phyloP scores from a whole-genome alignment of 2,329 filamentous ascomycete genomes.

The Colletotrichum spinosum region DNA sequence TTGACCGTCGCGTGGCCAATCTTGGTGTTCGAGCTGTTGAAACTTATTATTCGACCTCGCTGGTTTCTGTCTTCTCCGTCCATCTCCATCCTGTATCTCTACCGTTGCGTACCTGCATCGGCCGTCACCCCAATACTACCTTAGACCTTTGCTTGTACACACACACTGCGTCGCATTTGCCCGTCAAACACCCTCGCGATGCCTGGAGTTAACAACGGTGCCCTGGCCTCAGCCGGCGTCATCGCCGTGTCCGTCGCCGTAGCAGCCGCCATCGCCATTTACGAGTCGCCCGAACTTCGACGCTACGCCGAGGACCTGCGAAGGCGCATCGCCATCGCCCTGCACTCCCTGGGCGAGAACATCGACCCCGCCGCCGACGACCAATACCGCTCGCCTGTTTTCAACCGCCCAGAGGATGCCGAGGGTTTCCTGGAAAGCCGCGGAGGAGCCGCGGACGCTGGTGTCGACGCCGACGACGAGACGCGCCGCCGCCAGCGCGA shows the following conservation, averaged over 20 bases:
- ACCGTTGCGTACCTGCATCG: background rate
- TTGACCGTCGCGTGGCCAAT: conserved; percentile 29
- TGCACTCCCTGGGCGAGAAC: conserved; percentile 69
- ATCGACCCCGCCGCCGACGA: conserved; percentile 54
- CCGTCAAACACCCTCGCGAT: conserved; percentile 47
- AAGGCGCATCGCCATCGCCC: conserved; percentile 69
- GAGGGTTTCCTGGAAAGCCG: conserved; percentile 70
- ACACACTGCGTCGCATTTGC: conserved; percentile 22
- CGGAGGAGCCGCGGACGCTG: conserved; percentile 54
- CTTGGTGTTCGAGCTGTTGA: conserved; percentile 11
- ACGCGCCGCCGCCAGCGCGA: conserved; percentile 70
- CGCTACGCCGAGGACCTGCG: conserved; percentile 71
- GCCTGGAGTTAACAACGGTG: conserved; percentile 65
- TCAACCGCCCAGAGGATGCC: conserved; percentile 75
- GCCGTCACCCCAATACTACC: background rate
- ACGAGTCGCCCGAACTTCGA: conserved; percentile 73
- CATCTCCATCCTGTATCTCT: background rate
- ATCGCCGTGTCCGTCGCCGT: conserved; percentile 69
- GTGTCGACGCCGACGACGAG: conserved; percentile 72
- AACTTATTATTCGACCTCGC: conserved; percentile 6
- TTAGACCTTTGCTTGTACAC: background rate
- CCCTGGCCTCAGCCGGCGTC: conserved; percentile 67
- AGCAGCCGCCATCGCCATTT: conserved; percentile 69
- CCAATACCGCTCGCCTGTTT: conserved; percentile 60
- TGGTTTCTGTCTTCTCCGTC: conserved; percentile 1